Conservation (phyloP, 1,284 basidiomycete species). For the Heliocybe sulcata region DNA sequence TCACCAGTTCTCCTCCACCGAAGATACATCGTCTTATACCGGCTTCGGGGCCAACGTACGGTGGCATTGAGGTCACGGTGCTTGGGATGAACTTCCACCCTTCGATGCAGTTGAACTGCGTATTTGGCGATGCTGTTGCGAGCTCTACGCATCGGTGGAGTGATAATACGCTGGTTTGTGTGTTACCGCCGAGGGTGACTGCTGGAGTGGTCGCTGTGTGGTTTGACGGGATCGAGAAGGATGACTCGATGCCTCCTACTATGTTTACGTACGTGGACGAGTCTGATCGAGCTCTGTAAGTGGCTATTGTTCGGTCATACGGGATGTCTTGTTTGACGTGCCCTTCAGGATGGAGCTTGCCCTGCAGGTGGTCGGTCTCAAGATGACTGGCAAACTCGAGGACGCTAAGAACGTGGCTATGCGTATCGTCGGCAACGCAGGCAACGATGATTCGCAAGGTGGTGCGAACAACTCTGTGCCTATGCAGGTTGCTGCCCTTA, state of each 20-base stretch:
- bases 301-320: slow-evolving; percentile 14
- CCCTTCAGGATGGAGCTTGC: slow-evolving; percentile 83
- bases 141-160: slow-evolving; percentile 89
- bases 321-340: slow-evolving; percentile 13
- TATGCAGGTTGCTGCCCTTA: slow-evolving; percentile 37
- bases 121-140: slow-evolving; percentile 84
- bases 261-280: slow-evolving; percentile 90
- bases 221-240: slow-evolving; percentile 66
- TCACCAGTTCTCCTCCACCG: slow-evolving; percentile 41
- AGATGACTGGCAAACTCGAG: slow-evolving; percentile 94
- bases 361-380: slow-evolving; percentile 88
- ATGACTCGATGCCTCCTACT: slow-evolving; percentile 36
- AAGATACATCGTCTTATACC: slow-evolving; percentile 85
- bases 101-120: slow-evolving; percentile 61
- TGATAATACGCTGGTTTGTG: slow-evolving; percentile 89
- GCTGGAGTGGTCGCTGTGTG: slow-evolving; percentile 90
- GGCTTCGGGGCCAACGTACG: slow-evolving; percentile 84
- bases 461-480: slow-evolving; percentile 19
- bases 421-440: slow-evolving; percentile 68
- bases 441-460: slow-evolving; percentile 30
- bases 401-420: slow-evolving; percentile 89
- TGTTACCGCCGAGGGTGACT: slow-evolving; percentile 77
- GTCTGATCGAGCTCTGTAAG: slow-evolving; percentile 80
- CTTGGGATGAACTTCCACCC: slow-evolving; percentile 86
- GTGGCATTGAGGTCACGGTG: slow-evolving; percentile 93